Evolutionary conservation across 2,329 filamentous ascomycete genomes (phyloP).

Genomic region (Penicillium concentricum): DNA sequence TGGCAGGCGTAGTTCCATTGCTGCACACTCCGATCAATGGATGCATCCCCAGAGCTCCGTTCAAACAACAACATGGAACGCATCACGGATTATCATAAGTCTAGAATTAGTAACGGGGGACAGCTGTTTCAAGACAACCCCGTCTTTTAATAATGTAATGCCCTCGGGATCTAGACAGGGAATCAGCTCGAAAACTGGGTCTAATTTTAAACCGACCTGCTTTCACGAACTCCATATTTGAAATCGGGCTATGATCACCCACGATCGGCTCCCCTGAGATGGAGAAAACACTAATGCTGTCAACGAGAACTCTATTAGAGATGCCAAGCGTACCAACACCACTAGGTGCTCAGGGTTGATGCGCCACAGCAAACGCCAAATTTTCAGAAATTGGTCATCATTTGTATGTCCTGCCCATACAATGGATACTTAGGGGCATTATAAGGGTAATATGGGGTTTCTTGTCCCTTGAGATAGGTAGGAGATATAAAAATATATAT

Average conservation of each 20-base stretch:
- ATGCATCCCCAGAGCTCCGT: slow-evolving; percentile 5
- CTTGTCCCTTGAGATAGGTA: no score
- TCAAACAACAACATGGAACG: slow-evolving; percentile 1
- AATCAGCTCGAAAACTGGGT: neutral
- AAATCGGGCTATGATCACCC: neutral
- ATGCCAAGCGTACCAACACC: no score
- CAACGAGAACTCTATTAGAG: neutral
- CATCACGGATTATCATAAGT: neutral
- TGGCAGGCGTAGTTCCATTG: slow-evolving; percentile 28
- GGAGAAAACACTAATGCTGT: no score
- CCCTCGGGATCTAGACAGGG: neutral
- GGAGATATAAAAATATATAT: no score
- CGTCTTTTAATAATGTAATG: neutral
- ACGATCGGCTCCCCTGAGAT: slow-evolving; percentile 4
- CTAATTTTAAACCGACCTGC: neutral
- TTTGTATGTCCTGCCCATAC: no score
- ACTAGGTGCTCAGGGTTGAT: no score
- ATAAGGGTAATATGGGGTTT: no score
- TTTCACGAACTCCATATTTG: neutral
- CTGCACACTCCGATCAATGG: slow-evolving; percentile 23
- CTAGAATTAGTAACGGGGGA: neutral
- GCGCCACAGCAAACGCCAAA: no score
- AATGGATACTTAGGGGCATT: no score
- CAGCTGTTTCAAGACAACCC: neutral
- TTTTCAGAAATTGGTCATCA: no score